Base-by-base conservation (phyloP, 75 land plant species). In the Pseudotsuga menziesii region DNA sequence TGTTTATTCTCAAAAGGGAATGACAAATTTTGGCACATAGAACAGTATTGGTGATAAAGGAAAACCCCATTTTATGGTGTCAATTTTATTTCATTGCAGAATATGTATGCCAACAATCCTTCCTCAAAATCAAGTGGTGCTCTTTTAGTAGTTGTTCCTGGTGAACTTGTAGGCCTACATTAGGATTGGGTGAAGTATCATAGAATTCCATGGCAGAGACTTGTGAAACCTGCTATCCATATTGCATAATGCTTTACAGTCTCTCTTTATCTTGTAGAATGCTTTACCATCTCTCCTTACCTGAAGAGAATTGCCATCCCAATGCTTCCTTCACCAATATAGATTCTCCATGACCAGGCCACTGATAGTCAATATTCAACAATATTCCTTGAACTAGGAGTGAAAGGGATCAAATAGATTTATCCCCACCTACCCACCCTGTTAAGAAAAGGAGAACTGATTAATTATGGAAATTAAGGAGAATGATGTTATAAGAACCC, bases 61-160 rank as follows among this genome's bases (percentile, higher is more conserved):
- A 35, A 32, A 64, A 64, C 69, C 41, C 27, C 17, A 35, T 15
- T 63, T 27, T 61, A 11, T 64, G 27, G 15, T 64, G 69, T 1
- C 69, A 64, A n/a, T 8, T 69, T 11, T 39, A 19, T 35, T 22
- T 20, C 19, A 22, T n/a, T n/a, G n/a, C n/a, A n/a, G n/a, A n/a
- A n/a, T n/a, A n/a, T n/a, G n/a, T n/a, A n/a, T n/a, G n/a, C 78
- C 1, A 76, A 58, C 19, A 82, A 94, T 74, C 78, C 83, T 58
- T 32, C 73, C 12, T 61, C 76, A 16, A 90, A 92, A 76, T 56
- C 71, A 27, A 79, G 35, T 20, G 97, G 97, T 0, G 78, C 83
- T 3, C 85, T 92, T 57, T 81, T 94, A 1, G 74, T 88, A 25
- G 97, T 84, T 2, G 94, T 92, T 54, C 97, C 94, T n/a, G 91